Evolutionary conservation across 2,329 filamentous ascomycete genomes (phyloP), one percentile per base, ranked within the genome.

Genomic region (Raffaelea ambrosiae): DNA sequence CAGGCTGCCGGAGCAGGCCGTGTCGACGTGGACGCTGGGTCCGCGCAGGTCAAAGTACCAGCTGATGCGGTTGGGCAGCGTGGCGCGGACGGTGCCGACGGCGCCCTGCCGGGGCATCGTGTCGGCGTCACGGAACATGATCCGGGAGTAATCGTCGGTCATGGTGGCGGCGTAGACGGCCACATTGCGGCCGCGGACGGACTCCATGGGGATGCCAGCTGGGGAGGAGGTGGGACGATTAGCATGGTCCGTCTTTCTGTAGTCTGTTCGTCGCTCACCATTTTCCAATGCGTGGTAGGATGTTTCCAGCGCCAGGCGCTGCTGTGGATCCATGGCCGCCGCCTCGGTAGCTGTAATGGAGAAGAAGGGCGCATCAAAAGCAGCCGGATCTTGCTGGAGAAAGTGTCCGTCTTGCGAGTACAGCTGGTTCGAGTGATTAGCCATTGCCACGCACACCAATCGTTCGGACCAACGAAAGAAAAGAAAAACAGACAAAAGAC

Each of bases 1-100:
- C 47, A 67, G 48, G 39, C 59, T 62, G 33, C 58, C 58, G 1
- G 63, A 66, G 49, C 66, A 68, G 10, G 63, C 66, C 9, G 66
- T 64, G 45, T 67, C 58, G 36, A 66, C 51, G 16, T 61, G 59
- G 42, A 63, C 54, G 48, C 62, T 65, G 0, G 64, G 62, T 0
- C 65, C 64, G 5, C 53, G 51, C 31, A 66, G 47, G 39, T 68
- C 42, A 33, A 63, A 64, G 40, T 59, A 57, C 51, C 63, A 64
- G 1, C 59, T 61, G 11, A 61, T 49, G 3, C 64, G 54, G 52
- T 66, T 65, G 3, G 61, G 56, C 8, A 63, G 39, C n/a, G 61
- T 61, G 40, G 49, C 54, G 3, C 48, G 46, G n/a, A 52, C 54
- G 1, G 52, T 58, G 1, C 63, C 64, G 3, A 57, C 60, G 3